phyloP scores from a whole-genome alignment of 1,284 basidiomycete genomes.

The Termitomyces sp. region DNA sequence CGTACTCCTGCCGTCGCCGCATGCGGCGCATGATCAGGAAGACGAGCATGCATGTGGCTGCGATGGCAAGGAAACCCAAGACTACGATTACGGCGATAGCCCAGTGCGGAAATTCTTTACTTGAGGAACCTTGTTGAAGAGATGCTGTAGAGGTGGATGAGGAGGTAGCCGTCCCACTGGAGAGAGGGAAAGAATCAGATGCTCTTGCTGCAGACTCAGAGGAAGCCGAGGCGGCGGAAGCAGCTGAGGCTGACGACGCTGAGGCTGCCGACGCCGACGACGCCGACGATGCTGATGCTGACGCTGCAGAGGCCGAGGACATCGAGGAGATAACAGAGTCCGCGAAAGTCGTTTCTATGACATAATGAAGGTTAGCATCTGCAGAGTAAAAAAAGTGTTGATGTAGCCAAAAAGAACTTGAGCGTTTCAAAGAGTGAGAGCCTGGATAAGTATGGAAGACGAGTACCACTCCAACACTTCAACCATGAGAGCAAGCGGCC shows the following conservation, averaged over 20 bases:
- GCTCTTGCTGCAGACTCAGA: background rate
- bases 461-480: too few species aligned
- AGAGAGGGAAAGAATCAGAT: background rate
- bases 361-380: slow-evolving; percentile 14
- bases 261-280: slow-evolving; percentile 26
- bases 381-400: background rate
- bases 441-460: background rate
- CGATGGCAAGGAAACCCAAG: slow-evolving; percentile 74
- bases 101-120: slow-evolving; percentile 67
- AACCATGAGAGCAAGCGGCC: background rate
- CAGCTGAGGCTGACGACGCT: slow-evolving; percentile 11
- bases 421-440: too few species aligned
- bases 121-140: slow-evolving; percentile 41
- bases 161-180: background rate
- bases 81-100: slow-evolving; percentile 85
- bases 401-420: background rate
- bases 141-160: slow-evolving; percentile 30
- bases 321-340: slow-evolving; percentile 53
- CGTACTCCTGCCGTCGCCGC: slow-evolving; percentile 44
- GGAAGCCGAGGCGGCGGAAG: slow-evolving; percentile 1
- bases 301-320: slow-evolving; percentile 38
- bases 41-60: slow-evolving; percentile 56
- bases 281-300: slow-evolving; percentile 33
- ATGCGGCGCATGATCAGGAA: slow-evolving; percentile 69
- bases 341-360: slow-evolving; percentile 65